Evolutionary conservation across 768 basidiomycete species (phyloP).

Genomic region (Xerocomellus chrysenteron): DNA sequence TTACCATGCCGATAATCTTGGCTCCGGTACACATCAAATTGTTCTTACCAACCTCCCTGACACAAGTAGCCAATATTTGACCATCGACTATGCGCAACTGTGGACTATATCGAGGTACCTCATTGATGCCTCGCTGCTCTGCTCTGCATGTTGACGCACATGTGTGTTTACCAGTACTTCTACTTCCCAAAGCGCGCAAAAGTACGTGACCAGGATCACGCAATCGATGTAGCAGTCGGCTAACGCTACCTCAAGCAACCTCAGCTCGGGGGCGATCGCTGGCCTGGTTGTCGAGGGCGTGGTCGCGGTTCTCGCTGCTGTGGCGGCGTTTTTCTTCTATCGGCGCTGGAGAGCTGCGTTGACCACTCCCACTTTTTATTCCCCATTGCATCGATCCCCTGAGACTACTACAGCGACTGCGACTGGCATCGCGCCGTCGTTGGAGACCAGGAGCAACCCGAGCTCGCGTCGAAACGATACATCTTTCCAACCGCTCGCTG

Average conservation of each 20-base stretch:
- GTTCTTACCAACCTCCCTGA: conserved; percentile 33
- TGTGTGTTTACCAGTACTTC: neutral
- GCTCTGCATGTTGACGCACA: neutral
- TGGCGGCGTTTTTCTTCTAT: conserved; percentile 20
- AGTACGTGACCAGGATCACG: conserved; percentile 10
- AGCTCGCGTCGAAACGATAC: neutral
- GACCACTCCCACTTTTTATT: neutral
- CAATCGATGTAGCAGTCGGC: neutral
- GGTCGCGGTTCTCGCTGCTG: conserved; percentile 14
- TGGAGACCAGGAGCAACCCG: conserved; percentile 2
- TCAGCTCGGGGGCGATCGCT: conserved; percentile 24
- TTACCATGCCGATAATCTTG: conserved; percentile 38
- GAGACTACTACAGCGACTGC: neutral
- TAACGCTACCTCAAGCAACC: conserved; percentile 10
- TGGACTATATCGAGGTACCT: conserved; percentile 20
- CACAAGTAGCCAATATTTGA: conserved; percentile 20
- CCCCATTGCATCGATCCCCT: conserved; percentile 1
- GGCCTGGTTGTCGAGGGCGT: conserved; percentile 20
- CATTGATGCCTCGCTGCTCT: neutral
- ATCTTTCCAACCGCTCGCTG: neutral
- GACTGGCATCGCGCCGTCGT: conserved; percentile 8
- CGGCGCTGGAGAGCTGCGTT: conserved; percentile 21
- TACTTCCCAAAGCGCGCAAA: neutral
- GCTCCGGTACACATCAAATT: conserved; percentile 37
- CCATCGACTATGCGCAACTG: conserved; percentile 35